These are phyloP conservation scores for Vaccinium myrtillus DNA, from an alignment of 148 eudicot genomes.

Conservation along the genomic window DNA sequence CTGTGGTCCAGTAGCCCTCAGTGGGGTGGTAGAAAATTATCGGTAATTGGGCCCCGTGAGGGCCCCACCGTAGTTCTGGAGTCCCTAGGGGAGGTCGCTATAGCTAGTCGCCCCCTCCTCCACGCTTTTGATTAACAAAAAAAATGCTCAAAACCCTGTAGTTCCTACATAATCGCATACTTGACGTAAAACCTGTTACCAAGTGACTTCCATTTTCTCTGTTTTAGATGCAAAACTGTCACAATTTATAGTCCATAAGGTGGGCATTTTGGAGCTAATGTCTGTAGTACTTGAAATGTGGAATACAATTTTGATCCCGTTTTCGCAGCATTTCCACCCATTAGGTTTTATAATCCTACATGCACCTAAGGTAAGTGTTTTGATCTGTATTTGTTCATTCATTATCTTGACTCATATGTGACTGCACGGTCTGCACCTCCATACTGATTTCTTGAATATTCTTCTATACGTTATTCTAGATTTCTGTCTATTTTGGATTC, in stretches of 20 bases:
- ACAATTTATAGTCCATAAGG: not conserved
- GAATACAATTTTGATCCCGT: not conserved
- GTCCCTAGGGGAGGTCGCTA: not conserved
- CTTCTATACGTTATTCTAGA: not conserved
- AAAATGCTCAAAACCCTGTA: not conserved
- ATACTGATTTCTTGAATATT: not conserved
- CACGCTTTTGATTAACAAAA: not conserved
- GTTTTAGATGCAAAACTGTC: constrained; percentile 7
- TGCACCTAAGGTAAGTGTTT: not conserved
- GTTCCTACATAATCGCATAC: not conserved
- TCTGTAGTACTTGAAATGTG: not conserved
- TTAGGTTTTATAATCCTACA: not conserved
- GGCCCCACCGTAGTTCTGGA: not conserved
- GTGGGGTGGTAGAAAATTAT: not conserved
- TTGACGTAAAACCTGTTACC: constrained; percentile 8
- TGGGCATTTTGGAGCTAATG: not conserved
- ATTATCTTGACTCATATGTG: not conserved
- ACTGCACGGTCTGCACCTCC: not conserved
- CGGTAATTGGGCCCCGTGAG: not conserved
- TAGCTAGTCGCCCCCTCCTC: not conserved
- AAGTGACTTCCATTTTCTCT: not conserved
- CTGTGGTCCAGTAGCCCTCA: not conserved
- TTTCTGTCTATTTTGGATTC: constrained; percentile 9
- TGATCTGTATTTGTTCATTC: not conserved
- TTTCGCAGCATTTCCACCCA: not conserved